These are phyloP conservation scores for Nicotiana tomentosiformis DNA, from an alignment of 257 asterid genomes.

Conservation along the genomic window DNA sequence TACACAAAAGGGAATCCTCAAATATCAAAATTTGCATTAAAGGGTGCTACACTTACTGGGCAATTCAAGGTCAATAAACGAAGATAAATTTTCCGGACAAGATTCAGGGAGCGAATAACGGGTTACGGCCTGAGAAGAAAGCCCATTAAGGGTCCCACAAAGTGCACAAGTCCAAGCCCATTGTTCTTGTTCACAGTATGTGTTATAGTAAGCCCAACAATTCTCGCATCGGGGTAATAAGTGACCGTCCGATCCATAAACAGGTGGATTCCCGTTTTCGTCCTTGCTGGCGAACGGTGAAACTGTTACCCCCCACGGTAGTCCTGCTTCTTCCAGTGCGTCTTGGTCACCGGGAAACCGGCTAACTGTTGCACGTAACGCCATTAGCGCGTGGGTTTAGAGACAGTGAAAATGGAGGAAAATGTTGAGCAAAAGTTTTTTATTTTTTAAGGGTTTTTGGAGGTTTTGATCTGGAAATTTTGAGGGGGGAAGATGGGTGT, in stretches of 20 bases:
- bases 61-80: conserved; percentile 85
- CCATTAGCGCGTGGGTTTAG: conserved; percentile 38
- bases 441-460: not conserved
- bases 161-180: conserved; percentile 95
- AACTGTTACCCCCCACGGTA: conserved; percentile 86
- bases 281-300: conserved; percentile 85
- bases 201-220: conserved; percentile 90
- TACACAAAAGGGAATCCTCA: not conserved
- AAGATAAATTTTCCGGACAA: conserved; percentile 75
- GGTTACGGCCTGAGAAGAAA: conserved; percentile 50
- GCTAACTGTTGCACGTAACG: conserved; percentile 69
- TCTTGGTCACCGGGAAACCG: conserved; percentile 72
- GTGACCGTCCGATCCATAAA: conserved; percentile 86
- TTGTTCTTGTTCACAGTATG: conserved; percentile 91
- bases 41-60: conserved; percentile 38
- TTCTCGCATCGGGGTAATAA: conserved; percentile 87
- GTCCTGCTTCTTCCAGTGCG: conserved; percentile 66
- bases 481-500: not conserved
- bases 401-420: not conserved
- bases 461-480: not conserved
- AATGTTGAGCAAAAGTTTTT: not conserved
- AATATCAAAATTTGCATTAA: not conserved
- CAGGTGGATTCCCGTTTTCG: conserved; percentile 76
- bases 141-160: conserved; percentile 90
- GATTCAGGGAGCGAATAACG: conserved; percentile 73